Percentiles rank a stretch among this genome's conserved stretches.
Conservation (phyloP, 2,329 filamentous ascomycete species). For the Penicillium sp. region DNA sequence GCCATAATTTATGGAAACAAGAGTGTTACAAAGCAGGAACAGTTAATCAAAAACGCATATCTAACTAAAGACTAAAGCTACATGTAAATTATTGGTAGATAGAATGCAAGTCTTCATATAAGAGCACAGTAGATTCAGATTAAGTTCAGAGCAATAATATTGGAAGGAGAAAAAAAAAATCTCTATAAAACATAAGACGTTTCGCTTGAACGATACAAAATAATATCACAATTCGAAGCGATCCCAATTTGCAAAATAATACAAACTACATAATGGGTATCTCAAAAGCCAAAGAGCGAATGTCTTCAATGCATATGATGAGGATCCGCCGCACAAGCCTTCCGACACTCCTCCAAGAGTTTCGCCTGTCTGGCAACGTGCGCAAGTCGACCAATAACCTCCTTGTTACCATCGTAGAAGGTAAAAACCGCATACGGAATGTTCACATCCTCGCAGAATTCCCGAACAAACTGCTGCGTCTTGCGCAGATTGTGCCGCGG, state of each 20-base stretch:
- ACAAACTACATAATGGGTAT: not conserved
- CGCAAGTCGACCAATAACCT: constrained; percentile 69
- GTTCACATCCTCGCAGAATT: constrained; percentile 75
- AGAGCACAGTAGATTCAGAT: not conserved
- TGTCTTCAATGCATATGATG: constrained; percentile 13
- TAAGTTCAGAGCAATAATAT: not conserved
- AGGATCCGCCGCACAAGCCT: constrained; percentile 27
- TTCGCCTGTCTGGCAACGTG: constrained; percentile 73
- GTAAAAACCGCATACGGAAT: constrained; percentile 83
- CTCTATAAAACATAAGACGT: not conserved
- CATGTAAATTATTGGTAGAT: not conserved
- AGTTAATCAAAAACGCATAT: not conserved
- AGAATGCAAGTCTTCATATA: not conserved
- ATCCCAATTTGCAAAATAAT: not conserved
- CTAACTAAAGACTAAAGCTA: not conserved
- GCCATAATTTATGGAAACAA: not conserved
- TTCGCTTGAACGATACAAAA: not conserved
- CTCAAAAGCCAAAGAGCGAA: not conserved
- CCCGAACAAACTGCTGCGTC: constrained; percentile 69
- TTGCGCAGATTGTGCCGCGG: constrained; percentile 76
- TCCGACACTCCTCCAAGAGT: constrained; percentile 69
- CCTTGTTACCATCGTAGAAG: constrained; percentile 73
- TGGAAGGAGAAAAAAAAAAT: not conserved
- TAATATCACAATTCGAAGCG: not conserved
- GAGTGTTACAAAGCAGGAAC: not conserved